Evolutionary conservation across 2,329 filamentous ascomycete genomes (phyloP), one percentile per base, ranked within the genome.

Genomic region (Beauveria pseudobassiana): DNA sequence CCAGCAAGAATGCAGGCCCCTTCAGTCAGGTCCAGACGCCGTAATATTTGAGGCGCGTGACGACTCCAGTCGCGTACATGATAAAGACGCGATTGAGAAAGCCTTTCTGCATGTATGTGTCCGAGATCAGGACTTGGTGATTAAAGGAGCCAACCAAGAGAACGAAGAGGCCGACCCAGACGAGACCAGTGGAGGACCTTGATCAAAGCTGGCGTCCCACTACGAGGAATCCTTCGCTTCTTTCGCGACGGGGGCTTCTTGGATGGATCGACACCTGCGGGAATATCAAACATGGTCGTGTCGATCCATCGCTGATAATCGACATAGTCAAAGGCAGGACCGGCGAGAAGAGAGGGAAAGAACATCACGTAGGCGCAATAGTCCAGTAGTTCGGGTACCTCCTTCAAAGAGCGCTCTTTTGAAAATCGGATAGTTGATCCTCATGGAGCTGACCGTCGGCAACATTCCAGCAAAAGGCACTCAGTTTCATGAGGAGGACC

Each of bases 401-500:
- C 76, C 59, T 80, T 81, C 48, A 99, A 82, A 52, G 89, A 89
- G 34, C 90, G 86, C 65, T 93, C 89, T 70, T 88, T 73, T 99
- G 95, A 51, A 89, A 85, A 55, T 95, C 90, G 1, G 90, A 90
- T n/a, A 99, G 83, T 62, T 93, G 85, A 49, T 88, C 82, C 20
- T 88, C 85, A 3, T 91, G 87, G 22, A 96, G 81, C 63, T 88
- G 86, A 22, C 95, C 96, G 73, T 99, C 95, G 69, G 95, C 92
- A 9, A 98, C 88, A 72, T 98, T 98, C 95, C 95, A 99, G 77
- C 91, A 96, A 72, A 99, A 99, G 5, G 93, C 90, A 24, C 87
- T 91, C 42, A 99, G 85, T 75, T 99, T 99, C 91, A 99, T 99
- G 65, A 98, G 88, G 68, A 98, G 77, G 40, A 99, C 95, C 95